Evolutionary conservation across 306 rosid species (phyloP).

Genomic region (Mucuna pruriens): DNA sequence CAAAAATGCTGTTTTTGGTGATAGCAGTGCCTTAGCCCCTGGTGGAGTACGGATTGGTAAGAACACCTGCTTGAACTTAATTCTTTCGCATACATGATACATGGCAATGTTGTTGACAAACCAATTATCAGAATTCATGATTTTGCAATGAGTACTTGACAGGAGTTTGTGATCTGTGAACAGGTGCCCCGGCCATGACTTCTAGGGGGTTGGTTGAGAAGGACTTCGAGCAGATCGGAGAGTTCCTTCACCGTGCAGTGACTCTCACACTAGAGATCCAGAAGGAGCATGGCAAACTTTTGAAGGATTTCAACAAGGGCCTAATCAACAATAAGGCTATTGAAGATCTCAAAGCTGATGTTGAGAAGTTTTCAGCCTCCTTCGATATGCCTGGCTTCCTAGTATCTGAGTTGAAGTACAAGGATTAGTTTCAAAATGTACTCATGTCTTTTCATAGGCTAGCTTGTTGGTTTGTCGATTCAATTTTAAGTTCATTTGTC

Average conservation of each 20-base stretch:
- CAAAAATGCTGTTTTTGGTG: constrained; percentile 96
- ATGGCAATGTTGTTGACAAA: background rate
- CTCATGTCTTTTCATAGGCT: background rate
- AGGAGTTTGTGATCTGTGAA: constrained; percentile 4
- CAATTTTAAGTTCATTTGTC: constrained; percentile 27
- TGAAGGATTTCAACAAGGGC: constrained; percentile 98
- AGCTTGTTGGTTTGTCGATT: constrained; percentile 12
- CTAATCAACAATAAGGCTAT: constrained; percentile 80
- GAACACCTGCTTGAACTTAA: too few relatives aligned
- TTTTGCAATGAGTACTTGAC: constrained; percentile 32
- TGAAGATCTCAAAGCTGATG: constrained; percentile 80
- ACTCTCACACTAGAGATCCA: constrained; percentile 73
- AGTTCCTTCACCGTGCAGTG: constrained; percentile 92
- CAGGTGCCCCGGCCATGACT: constrained; percentile 98
- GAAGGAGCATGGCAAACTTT: constrained; percentile 78
- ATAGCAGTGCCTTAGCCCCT: constrained; percentile 98
- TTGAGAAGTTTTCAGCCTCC: constrained; percentile 76
- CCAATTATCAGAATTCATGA: too few relatives aligned
- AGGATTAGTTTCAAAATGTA: constrained; percentile 60
- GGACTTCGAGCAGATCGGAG: constrained; percentile 93
- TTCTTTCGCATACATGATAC: too few relatives aligned
- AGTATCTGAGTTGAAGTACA: constrained; percentile 81
- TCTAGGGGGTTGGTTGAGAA: constrained; percentile 92
- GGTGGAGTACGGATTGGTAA: constrained; percentile 95
- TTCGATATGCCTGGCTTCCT: constrained; percentile 93